Base-by-base conservation (phyloP, 1,284 basidiomycete genomes). In the Irpex sp. region DNA sequence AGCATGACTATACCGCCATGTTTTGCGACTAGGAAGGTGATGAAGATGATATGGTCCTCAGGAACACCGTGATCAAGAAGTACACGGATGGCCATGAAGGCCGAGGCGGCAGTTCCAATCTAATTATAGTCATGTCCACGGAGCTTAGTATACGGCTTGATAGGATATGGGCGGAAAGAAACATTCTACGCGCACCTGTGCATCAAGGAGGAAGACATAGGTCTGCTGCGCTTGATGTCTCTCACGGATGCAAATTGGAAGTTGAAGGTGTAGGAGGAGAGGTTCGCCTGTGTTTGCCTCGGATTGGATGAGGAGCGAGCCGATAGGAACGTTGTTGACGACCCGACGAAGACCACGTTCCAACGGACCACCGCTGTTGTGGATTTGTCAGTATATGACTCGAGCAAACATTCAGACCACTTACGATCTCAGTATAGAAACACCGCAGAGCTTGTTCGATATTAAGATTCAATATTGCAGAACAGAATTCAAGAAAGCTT, bases 61-160 rank as follows among this genome's bases (percentile, higher is more conserved):
- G 73, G 84, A 6, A 98, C 89, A n/a, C 96, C 95, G 70, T 99
- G 97, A 72, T 99, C 97, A 31, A 98, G 83, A 15, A 98, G 79
- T 4, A 97, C 87, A n/a, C 97, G 89, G 62, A 99, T 92, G 0
- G 95, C 93, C 97, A 98, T 98, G 75, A 96, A 90, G 0, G 94
- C 95, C 3, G 96, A 89, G 0, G 97, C 96, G 2, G 91, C 97
- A 0, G 96, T 98, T 4, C 94, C 95, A 74, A 98, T 95, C 87
- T 97, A 66, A 49, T 46, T 9, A 55, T 33, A 50, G 21, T 2
- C n/a, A 6, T 49, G 35, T 7, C n/a, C 26, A 17, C 15, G 13
- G 21, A 9, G 61, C 26, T 19, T 15, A 50, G 15, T 51, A 21
- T 7, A 37, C 31, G 50, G 33, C n/a, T 21, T 11, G 43, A 49